phyloP scores from a whole-genome alignment of 495 filamentous ascomycete species.

The Hypomontagnella submonticulosa region DNA sequence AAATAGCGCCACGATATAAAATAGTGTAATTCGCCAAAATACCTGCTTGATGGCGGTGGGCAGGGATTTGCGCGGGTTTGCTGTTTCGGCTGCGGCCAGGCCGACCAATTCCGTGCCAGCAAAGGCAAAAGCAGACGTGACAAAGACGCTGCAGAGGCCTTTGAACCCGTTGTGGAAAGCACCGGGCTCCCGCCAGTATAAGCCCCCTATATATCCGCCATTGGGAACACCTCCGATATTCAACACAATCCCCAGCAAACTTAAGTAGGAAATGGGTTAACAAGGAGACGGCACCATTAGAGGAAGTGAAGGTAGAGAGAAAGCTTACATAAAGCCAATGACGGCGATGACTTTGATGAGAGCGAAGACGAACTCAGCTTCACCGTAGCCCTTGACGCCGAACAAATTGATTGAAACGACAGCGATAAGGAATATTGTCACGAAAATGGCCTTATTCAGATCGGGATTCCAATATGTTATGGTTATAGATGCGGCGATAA shows the following conservation, averaged over 20 bases:
- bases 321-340: conserved; percentile 83
- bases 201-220: conserved; percentile 84
- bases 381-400: conserved; percentile 87
- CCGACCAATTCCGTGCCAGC: conserved; percentile 94
- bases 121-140: conserved; percentile 93
- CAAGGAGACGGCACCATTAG: neutral
- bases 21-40: conserved; percentile 93
- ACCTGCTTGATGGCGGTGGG: conserved; percentile 92
- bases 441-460: conserved; percentile 80
- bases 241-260: conserved; percentile 81
- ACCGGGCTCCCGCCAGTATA: conserved; percentile 84
- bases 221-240: conserved; percentile 81
- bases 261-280: conserved; percentile 46
- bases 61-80: conserved; percentile 85
- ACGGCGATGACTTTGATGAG: conserved; percentile 88
- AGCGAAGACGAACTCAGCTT: conserved; percentile 90
- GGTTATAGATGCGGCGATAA: conserved; percentile 89
- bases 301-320: neutral
- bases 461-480: conserved; percentile 82
- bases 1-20: conserved; percentile 81
- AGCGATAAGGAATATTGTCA: conserved; percentile 80
- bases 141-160: conserved; percentile 91
- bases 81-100: conserved; percentile 87
- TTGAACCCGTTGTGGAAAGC: conserved; percentile 95
- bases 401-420: conserved; percentile 87